Evolutionary conservation across 169 alveolate genomes (phyloP).

Genomic region (Theileria parva): DNA sequence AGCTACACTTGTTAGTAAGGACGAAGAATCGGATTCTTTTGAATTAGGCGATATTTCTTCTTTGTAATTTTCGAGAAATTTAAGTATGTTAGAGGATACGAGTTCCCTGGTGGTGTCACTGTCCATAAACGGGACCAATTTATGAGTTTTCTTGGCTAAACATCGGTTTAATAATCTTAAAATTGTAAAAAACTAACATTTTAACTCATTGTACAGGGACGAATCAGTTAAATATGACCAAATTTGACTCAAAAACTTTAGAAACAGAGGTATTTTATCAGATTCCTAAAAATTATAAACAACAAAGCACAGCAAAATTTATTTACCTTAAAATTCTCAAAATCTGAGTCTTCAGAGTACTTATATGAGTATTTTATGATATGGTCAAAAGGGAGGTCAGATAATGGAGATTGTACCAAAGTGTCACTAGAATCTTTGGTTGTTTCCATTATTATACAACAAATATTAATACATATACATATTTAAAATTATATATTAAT

Average conservation of each 20-base stretch:
- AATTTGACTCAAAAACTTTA: constrained; percentile 40
- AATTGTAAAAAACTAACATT: constrained; percentile 14
- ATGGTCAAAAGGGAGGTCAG: constrained; percentile 26
- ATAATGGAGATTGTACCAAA: neutral
- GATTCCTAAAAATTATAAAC: constrained; percentile 44
- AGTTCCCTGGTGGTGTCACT: constrained; percentile 21
- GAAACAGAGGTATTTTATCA: constrained; percentile 36
- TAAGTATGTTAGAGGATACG: constrained; percentile 37
- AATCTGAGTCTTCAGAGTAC: constrained; percentile 21
- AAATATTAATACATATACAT: neutral
- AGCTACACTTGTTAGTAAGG: constrained; percentile 26
- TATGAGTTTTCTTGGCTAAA: constrained; percentile 2
- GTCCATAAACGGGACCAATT: constrained; percentile 44
- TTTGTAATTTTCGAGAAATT: constrained; percentile 42
- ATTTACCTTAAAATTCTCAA: constrained; percentile 43
- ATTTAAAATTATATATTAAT: too few relatives aligned
- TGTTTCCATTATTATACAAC: neutral
- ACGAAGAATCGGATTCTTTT: neutral
- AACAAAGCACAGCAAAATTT: neutral
- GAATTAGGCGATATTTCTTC: constrained; percentile 35
- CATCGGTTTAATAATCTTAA: neutral
- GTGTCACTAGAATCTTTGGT: neutral
- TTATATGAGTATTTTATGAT: constrained; percentile 31
- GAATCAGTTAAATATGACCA: constrained; percentile 62
- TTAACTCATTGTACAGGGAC: constrained; percentile 6